Percentiles rank a stretch among this genome's conserved stretches.
These are phyloP conservation scores for Malania oleifera DNA, from an alignment of 164 flowering plant species.

Conservation along the genomic window DNA sequence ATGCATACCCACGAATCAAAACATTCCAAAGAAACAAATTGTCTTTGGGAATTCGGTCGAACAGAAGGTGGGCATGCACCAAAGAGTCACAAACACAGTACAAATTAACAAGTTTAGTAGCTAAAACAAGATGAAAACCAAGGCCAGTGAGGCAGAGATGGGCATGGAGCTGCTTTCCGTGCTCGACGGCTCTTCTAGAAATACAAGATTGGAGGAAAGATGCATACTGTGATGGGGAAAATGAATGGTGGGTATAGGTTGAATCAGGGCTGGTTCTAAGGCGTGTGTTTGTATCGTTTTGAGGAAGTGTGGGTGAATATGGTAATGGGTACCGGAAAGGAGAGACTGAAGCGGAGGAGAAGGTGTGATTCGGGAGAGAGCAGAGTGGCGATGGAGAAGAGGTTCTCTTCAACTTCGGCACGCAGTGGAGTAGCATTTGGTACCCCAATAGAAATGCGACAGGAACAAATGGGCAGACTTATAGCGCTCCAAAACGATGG, in stretches of 20 bases:
- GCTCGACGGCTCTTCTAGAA: conserved; percentile 25
- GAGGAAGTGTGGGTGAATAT: conserved; percentile 2
- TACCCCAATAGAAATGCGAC: background rate
- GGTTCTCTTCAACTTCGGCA: conserved; percentile 8
- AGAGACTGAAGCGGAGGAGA: background rate
- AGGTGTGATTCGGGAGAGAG: conserved; percentile 7
- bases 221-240: conserved; percentile 13
- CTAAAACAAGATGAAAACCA: conserved; percentile 17
- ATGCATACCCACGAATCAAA: conserved; percentile 47
- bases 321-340: background rate
- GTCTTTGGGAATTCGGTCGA: conserved; percentile 42
- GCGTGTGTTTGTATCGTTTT: background rate
- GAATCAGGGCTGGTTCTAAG: background rate
- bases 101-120: conserved; percentile 41
- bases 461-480: no score
- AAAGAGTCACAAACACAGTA: conserved; percentile 32
- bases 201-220: conserved; percentile 39
- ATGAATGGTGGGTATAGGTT: background rate
- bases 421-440: conserved; percentile 7
- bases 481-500: no score
- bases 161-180: conserved; percentile 51
- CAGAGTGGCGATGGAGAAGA: conserved; percentile 2
- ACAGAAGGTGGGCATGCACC: conserved; percentile 33
- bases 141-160: conserved; percentile 23
- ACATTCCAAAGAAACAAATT: conserved; percentile 50